Base-by-base conservation (phyloP, 345 rosid genomes). In the Corymbia maculata region DNA sequence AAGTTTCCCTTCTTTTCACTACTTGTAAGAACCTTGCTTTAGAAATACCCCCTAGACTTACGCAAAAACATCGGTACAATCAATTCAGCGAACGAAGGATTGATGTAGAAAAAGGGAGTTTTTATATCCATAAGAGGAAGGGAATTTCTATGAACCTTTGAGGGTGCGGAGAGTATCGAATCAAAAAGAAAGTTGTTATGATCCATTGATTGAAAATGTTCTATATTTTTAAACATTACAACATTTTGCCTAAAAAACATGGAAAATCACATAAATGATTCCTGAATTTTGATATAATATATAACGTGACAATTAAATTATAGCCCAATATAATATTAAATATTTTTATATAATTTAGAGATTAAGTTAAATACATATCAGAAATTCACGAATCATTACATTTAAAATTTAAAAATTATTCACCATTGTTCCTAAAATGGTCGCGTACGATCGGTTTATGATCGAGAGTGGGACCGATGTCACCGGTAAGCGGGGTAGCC, bases 301-400 rank as follows among this genome's bases (percentile, higher is more conserved):
- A 13, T 11, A 11, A 59, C 26, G 30, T 59, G 15, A 5, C 11
- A 2, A 7, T 10, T 59, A 3, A 59, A 59, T 0, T 59, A 0
- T 26, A 2, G 5, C 28, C 0, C 1, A 1, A 10, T 10, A 26
- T 59, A 55, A 55, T 22, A 55, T 22, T 55, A 0, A 55, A 55
- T 19, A 19, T 53, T 19, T 52, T 53, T 0, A 19, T 19, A 53
- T 53, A 53, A 53, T 36, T 36, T 36, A 36, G 4, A 36, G 42
- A 36, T 36, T 36, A 36, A 50, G 12, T 50, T 50, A 11, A 59
- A 59, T 59, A 24, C 24, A 13, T 4, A 26, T 59, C 2, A 10
- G 26, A 61, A 61, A 0, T 61, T 9, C 6, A 61, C 9, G 4
- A 1, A 61, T 0, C 26, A 28, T 28, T 5, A 26, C 11, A 59